A percentile compares a stretch with the other conserved stretches of the same genome.
Conservation (phyloP, 805 yeast species). For the Monosporozyma yasuniensis region DNA sequence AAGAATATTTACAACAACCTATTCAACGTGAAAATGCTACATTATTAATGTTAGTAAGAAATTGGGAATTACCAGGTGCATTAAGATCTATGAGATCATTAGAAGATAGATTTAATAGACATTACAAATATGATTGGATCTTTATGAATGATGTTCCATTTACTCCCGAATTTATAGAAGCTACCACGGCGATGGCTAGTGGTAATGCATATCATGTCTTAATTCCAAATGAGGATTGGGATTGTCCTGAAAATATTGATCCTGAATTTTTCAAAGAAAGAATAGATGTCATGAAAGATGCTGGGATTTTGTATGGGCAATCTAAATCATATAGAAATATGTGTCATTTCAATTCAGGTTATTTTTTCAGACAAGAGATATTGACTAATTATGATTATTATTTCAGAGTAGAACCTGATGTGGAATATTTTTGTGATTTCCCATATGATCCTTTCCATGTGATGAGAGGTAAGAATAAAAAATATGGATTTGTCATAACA, state of each 20-base stretch:
- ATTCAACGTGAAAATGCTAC: slow-evolving; percentile 52
- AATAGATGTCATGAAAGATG: slow-evolving; percentile 36
- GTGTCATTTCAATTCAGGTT: slow-evolving; percentile 93
- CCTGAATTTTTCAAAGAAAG: slow-evolving; percentile 41
- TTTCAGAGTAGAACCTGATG: slow-evolving; percentile 93
- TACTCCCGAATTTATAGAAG: slow-evolving; percentile 49
- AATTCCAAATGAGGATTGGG: slow-evolving; percentile 67
- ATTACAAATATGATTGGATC: slow-evolving; percentile 68
- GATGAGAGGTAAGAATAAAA: slow-evolving; percentile 66
- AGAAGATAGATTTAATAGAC: slow-evolving; percentile 63
- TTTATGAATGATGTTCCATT: slow-evolving; percentile 70
- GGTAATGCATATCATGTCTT: slow-evolving; percentile 62
- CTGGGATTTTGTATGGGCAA: slow-evolving; percentile 53
- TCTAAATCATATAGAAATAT: slow-evolving; percentile 74
- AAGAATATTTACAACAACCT: background rate
- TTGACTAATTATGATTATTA: slow-evolving; percentile 73
- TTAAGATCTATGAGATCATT: slow-evolving; percentile 64
- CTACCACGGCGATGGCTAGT: slow-evolving; percentile 49
- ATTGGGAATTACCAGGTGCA: slow-evolving; percentile 69
- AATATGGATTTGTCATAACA: slow-evolving; percentile 81
- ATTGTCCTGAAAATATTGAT: slow-evolving; percentile 64
- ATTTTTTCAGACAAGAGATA: slow-evolving; percentile 71
- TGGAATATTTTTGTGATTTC: slow-evolving; percentile 80
- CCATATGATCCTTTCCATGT: slow-evolving; percentile 75
- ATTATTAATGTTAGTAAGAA: slow-evolving; percentile 77